Percentiles rank a stretch among this genome's conserved stretches.
phyloP scores from a whole-genome alignment of 108 stramenopile genomes.

The Fragilaria crotonensis region DNA sequence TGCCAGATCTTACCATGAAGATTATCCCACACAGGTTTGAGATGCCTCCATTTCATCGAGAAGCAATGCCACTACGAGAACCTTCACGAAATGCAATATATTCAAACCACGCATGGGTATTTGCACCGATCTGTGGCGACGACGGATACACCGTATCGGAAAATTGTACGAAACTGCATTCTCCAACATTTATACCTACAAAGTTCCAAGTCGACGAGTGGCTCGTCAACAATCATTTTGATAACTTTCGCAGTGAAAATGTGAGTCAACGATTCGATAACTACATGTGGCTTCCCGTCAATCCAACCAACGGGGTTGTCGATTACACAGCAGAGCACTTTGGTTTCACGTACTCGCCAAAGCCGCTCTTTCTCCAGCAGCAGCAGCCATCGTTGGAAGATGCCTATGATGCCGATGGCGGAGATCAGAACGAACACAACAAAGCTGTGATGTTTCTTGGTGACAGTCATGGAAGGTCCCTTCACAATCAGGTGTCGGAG shows the following conservation, averaged over 20 bases:
- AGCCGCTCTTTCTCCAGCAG: background rate
- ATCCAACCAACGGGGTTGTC: background rate
- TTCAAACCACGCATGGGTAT: background rate
- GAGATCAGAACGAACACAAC: too few relatives aligned
- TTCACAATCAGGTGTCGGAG: background rate
- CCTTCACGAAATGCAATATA: too few relatives aligned
- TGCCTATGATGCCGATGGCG: too few relatives aligned
- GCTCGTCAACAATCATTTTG: background rate
- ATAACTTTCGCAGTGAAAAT: background rate
- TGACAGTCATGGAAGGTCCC: background rate
- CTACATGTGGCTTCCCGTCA: background rate
- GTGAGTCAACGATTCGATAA: background rate
- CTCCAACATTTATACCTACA: background rate
- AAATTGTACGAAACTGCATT: background rate
- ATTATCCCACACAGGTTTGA: background rate
- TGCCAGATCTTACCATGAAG: background rate
- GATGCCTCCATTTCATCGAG: background rate
- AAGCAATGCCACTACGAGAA: too few relatives aligned
- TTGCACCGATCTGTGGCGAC: background rate
- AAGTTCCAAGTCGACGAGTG: background rate
- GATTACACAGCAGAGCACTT: background rate
- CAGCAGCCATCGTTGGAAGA: background rate
- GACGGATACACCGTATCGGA: background rate
- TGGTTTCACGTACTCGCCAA: background rate
- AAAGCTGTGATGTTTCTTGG: background rate